phyloP scores from a whole-genome alignment of 1,284 basidiomycete species.

The Pascua sp. region DNA sequence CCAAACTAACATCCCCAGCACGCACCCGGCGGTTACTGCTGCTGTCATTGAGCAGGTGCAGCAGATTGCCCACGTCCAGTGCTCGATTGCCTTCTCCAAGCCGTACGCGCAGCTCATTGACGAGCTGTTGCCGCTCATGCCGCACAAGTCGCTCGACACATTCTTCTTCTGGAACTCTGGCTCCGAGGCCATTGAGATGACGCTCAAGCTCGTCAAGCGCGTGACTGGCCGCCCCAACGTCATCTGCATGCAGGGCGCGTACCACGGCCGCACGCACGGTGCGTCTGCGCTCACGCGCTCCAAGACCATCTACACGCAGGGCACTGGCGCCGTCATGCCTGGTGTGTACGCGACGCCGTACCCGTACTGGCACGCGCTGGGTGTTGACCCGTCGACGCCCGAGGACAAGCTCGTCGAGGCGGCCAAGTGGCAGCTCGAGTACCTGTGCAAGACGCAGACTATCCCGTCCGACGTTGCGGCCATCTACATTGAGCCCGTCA shows the following conservation, averaged over 20 bases:
- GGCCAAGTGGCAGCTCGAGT: conserved; percentile 75
- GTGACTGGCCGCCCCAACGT: conserved; percentile 78
- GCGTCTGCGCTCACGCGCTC: conserved; percentile 83
- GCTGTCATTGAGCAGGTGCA: conserved; percentile 80
- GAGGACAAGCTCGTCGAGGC: conserved; percentile 64
- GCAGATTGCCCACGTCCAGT: conserved; percentile 72
- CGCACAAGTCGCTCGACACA: conserved; percentile 51
- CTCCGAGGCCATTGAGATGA: conserved; percentile 32
- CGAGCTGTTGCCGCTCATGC: conserved; percentile 24
- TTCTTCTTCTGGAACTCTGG: conserved; percentile 94
- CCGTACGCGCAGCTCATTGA: conserved; percentile 24
- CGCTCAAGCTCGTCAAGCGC: conserved; percentile 58
- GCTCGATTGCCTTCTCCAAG: conserved; percentile 18
- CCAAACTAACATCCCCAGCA: conserved; percentile 53
- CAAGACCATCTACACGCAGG: conserved; percentile 79
- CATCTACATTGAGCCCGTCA: conserved; percentile 84
- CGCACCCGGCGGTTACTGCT: conserved; percentile 75
- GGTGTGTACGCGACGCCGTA: conserved; percentile 74
- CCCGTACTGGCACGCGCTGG: conserved; percentile 91
- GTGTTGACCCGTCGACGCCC: conserved; percentile 61
- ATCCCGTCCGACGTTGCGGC: conserved; percentile 83
- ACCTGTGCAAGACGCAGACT: conserved; percentile 79
- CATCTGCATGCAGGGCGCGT: conserved; percentile 80
- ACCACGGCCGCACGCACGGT: conserved; percentile 74
- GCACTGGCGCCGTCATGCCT: conserved; percentile 48